phyloP scores from a whole-genome alignment of 2,329 filamentous ascomycete species.

The Fusarium foetens region DNA sequence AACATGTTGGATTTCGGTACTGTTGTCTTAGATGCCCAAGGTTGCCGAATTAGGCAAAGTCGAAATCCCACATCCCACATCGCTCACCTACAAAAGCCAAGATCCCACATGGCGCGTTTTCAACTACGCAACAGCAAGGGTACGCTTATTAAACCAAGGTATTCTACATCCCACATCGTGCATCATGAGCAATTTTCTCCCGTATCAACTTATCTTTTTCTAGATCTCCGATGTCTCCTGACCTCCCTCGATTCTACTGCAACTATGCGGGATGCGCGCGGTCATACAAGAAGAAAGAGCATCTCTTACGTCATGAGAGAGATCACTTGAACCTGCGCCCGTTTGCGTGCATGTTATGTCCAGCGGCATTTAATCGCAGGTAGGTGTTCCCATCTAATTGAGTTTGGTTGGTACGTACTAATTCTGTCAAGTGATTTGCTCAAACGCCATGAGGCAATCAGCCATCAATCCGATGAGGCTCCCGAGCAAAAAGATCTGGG shows the following conservation, averaged over 20 bases:
- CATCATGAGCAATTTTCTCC: no score
- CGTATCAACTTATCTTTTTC: not conserved
- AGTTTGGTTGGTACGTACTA: no score
- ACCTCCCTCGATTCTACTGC: not conserved
- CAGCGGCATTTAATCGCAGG: not conserved
- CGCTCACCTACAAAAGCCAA: not conserved
- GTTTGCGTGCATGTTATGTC: not conserved
- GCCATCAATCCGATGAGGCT: not conserved
- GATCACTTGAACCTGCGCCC: not conserved
- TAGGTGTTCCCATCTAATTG: rapidly evolving
- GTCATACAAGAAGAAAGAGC: not conserved
- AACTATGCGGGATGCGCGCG: not conserved
- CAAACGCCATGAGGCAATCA: not conserved
- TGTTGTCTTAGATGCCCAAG: not conserved
- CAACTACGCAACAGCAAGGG: no score
- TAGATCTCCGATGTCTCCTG: not conserved
- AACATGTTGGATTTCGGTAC: not conserved
- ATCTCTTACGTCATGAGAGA: not conserved
- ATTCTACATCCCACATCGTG: not conserved
- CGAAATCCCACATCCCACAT: not conserved
- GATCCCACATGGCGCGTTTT: no score
- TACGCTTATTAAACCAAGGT: no score
- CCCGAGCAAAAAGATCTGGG: rapidly evolving
- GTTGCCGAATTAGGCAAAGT: not conserved
- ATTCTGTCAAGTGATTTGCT: not conserved